Evolutionary conservation across 768 basidiomycete genomes (phyloP).

Genomic region (Rhodosporidiobolus odoratus): DNA sequence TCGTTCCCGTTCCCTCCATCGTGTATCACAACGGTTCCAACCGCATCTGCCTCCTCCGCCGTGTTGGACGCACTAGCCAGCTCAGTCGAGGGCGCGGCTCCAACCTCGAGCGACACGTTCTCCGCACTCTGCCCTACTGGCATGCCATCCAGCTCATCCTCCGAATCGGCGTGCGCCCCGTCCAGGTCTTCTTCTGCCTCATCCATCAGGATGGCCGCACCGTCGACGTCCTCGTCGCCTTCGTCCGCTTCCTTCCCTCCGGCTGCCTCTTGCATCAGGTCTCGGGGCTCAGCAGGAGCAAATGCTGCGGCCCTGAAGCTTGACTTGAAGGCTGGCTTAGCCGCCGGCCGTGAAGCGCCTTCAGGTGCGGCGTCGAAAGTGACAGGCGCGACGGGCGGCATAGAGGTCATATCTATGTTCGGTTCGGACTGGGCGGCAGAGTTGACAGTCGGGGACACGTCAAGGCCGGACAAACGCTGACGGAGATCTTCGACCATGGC

Average conservation of each 20-base stretch:
- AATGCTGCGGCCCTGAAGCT: constrained; percentile 19
- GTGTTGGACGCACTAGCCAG: constrained; percentile 49
- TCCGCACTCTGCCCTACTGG: constrained; percentile 40
- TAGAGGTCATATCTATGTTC: neutral
- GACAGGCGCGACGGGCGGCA: neutral
- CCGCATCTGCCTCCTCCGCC: constrained; percentile 1
- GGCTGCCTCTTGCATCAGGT: neutral
- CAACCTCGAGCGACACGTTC: neutral
- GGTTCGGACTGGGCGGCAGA: neutral
- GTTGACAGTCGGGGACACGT: neutral
- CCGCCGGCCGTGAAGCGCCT: neutral
- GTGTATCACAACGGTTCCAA: constrained; percentile 26
- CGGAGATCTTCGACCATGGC: constrained; percentile 58
- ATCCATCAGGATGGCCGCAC: neutral
- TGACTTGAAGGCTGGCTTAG: neutral
- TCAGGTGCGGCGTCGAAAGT: neutral
- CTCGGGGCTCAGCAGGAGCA: constrained; percentile 4
- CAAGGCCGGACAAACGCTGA: constrained; percentile 31
- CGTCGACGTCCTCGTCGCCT: constrained; percentile 48
- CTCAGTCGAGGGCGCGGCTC: neutral
- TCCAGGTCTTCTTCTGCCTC: too few species aligned
- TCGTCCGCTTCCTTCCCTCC: constrained; percentile 26
- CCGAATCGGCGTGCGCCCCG: too few species aligned
- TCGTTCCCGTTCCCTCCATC: neutral
- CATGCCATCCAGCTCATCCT: constrained; percentile 46